Percentiles rank a stretch among this genome's conserved stretches.
phyloP scores from a whole-genome alignment of 2,329 filamentous ascomycete genomes.

The Pseudogymnoascus sp. region DNA sequence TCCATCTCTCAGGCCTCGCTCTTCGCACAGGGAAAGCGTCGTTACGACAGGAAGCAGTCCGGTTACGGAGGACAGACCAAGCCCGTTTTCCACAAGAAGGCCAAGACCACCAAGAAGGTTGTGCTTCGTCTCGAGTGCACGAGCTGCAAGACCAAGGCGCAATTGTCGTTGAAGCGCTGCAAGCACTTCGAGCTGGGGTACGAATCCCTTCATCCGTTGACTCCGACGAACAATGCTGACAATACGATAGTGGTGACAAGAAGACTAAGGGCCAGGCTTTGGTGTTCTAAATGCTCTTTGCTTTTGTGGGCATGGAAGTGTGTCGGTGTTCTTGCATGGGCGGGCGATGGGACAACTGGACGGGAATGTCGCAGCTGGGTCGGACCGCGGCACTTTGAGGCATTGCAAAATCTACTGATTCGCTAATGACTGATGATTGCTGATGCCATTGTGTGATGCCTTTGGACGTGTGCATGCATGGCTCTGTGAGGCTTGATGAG shows the following conservation, averaged over 20 bases:
- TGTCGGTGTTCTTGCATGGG: slow-evolving; percentile 9
- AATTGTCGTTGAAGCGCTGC: slow-evolving; percentile 98
- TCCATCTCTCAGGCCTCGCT: slow-evolving; percentile 60
- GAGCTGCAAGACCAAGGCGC: slow-evolving; percentile 94
- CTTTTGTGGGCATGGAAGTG: slow-evolving; percentile 8
- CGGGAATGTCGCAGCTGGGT: slow-evolving; percentile 9
- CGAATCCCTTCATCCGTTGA: slow-evolving; percentile 32
- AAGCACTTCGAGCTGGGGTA: slow-evolving; percentile 99
- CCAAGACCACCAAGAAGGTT: slow-evolving; percentile 99
- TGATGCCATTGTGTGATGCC: slow-evolving; percentile 9
- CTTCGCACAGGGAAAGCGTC: slow-evolving; percentile 98
- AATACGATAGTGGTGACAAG: slow-evolving; percentile 84
- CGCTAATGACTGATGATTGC: slow-evolving; percentile 10
- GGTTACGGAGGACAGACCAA: slow-evolving; percentile 99
- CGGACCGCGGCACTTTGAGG: slow-evolving; percentile 9
- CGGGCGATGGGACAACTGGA: neutral
- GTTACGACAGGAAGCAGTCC: slow-evolving; percentile 98
- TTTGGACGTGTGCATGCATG: neutral
- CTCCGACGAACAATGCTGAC: slow-evolving; percentile 34
- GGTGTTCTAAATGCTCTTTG: slow-evolving; percentile 79
- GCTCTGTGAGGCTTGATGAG: slow-evolving; percentile 3
- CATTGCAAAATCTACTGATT: slow-evolving; percentile 11
- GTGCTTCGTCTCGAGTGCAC: slow-evolving; percentile 98
- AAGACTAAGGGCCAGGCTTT: slow-evolving; percentile 99
- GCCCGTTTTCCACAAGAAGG: slow-evolving; percentile 99